A percentile compares a stretch with the other conserved stretches of the same genome.
Conservation (phyloP, 2,329 filamentous ascomycete species). For the Penicillium concentricum region DNA sequence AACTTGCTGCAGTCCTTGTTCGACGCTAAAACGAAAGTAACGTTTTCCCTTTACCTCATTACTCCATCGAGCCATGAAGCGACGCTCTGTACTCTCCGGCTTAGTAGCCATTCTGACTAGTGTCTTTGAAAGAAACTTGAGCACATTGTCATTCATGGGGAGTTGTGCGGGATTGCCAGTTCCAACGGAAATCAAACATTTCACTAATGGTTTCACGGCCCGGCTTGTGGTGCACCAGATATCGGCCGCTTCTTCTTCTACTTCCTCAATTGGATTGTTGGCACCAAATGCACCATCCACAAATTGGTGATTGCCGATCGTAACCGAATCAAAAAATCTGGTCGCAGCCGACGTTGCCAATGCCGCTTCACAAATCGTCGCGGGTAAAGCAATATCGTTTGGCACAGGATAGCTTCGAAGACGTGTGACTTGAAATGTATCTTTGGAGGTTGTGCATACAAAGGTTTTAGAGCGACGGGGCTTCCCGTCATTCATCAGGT, state of each 20-base stretch:
- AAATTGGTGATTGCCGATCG: constrained; percentile 22
- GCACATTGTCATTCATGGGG: constrained; percentile 11
- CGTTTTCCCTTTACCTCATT: constrained; percentile 2
- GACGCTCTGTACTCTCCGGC: constrained; percentile 11
- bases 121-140: constrained; percentile 16
- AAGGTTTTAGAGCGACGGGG: constrained; percentile 3
- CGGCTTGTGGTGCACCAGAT: constrained; percentile 14
- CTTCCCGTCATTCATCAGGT: constrained; percentile 10
- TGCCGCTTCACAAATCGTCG: constrained; percentile 52
- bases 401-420: constrained; percentile 12
- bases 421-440: constrained; percentile 8
- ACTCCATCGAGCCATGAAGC: constrained; percentile 18
- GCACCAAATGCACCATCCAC: constrained; percentile 34
- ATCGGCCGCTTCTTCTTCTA: constrained; percentile 30
- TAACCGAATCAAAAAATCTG: constrained; percentile 18
- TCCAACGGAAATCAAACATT: constrained; percentile 29
- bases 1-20: constrained; percentile 37
- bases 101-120: constrained; percentile 17
- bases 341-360: constrained; percentile 54
- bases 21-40: constrained; percentile 42
- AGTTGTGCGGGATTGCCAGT: constrained; percentile 10
- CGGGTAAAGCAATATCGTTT: constrained; percentile 1
- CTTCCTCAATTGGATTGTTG: constrained; percentile 37
- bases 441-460: constrained; percentile 18
- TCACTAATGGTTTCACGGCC: constrained; percentile 13